These are phyloP conservation scores for Stephanocyclus meneghinianus DNA, from an alignment of 352 stramenopile genomes.

Conservation along the genomic window DNA sequence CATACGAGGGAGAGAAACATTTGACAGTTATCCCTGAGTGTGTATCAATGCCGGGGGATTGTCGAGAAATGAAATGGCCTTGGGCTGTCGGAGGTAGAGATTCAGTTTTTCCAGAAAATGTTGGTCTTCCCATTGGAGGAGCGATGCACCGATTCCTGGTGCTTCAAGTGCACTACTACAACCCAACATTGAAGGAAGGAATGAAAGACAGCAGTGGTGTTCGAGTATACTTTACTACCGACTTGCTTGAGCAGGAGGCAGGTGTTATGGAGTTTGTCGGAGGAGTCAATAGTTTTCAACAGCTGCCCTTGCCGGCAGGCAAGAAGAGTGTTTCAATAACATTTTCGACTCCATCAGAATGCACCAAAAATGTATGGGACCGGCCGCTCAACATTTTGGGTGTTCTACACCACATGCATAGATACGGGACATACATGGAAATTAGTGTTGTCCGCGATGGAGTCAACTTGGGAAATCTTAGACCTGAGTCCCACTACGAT, in stretches of 20 bases:
- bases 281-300: constrained; percentile 5
- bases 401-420: constrained; percentile 17
- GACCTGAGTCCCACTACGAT: constrained; percentile 15
- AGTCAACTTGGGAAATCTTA: constrained; percentile 17
- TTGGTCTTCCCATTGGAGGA: constrained; percentile 17
- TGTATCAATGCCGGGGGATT: constrained; percentile 12
- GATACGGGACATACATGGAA: constrained; percentile 3
- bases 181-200: constrained; percentile 7
- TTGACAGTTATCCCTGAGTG: constrained; percentile 11
- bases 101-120: constrained; percentile 9
- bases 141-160: constrained; percentile 8
- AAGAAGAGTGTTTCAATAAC: constrained; percentile 18
- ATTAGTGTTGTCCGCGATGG: constrained; percentile 23
- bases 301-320: constrained; percentile 5
- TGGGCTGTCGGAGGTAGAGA: constrained; percentile 19
- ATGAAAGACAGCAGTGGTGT: constrained; percentile 16
- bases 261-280: constrained; percentile 11
- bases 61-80: constrained; percentile 6
- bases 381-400: constrained; percentile 14
- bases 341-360: constrained; percentile 6
- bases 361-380: constrained; percentile 13
- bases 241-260: constrained; percentile 1
- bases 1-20: neutral
- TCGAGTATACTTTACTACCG: constrained; percentile 9
- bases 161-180: constrained; percentile 30